Evolutionary conservation across 306 rosid species (phyloP).

Genomic region (Leucaena leucocephala): DNA sequence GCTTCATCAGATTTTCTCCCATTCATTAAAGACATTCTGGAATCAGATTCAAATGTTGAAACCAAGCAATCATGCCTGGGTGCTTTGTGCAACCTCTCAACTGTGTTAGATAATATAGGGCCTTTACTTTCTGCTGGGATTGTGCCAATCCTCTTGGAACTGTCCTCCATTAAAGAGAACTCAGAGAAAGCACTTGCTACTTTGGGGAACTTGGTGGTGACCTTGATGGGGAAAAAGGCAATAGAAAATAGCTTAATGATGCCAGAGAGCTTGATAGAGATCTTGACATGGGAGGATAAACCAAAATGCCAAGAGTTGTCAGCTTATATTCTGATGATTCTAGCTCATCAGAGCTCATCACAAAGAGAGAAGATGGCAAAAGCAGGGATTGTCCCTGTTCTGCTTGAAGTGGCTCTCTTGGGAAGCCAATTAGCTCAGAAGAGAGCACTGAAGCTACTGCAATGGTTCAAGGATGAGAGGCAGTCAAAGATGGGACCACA

Average conservation of each 20-base stretch:
- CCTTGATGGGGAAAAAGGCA: slow-evolving; percentile 76
- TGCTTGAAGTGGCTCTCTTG: slow-evolving; percentile 77
- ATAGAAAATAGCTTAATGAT: slow-evolving; percentile 65
- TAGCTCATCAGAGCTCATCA: slow-evolving; percentile 84
- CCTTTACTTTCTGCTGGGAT: slow-evolving; percentile 62
- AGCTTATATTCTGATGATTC: slow-evolving; percentile 80
- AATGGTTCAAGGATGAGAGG: slow-evolving; percentile 88
- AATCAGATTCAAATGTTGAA: slow-evolving; percentile 49
- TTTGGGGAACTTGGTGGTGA: slow-evolving; percentile 80
- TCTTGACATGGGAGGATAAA: slow-evolving; percentile 84
- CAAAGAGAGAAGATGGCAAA: slow-evolving; percentile 76
- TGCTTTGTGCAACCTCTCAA: slow-evolving; percentile 74
- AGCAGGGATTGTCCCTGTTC: slow-evolving; percentile 71
- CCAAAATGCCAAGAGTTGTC: slow-evolving; percentile 83
- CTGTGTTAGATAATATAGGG: slow-evolving; percentile 65
- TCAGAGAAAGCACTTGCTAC: slow-evolving; percentile 84
- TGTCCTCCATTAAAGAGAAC: slow-evolving; percentile 45
- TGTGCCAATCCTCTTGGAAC: slow-evolving; percentile 58
- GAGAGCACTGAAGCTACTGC: slow-evolving; percentile 82
- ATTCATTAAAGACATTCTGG: slow-evolving; percentile 50
- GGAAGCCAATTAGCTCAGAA: slow-evolving; percentile 85
- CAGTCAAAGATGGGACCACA: slow-evolving; percentile 79
- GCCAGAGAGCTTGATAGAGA: slow-evolving; percentile 69
- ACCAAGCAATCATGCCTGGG: slow-evolving; percentile 62
- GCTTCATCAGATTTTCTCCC: slow-evolving; percentile 61